Conservation (phyloP, 345 rosid species). For the Carallia pectinifolia region DNA sequence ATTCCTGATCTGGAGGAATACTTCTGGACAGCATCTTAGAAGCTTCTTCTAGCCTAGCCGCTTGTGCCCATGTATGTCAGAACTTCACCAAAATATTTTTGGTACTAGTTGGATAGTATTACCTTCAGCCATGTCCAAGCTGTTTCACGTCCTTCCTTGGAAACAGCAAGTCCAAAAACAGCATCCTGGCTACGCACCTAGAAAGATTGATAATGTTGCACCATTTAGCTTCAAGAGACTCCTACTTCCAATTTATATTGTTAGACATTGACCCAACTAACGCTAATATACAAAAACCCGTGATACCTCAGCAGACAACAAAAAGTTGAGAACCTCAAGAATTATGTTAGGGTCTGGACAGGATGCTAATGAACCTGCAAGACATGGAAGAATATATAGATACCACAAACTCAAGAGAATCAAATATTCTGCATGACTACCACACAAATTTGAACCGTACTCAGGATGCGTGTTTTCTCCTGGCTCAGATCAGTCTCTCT, state of each 20-base stretch:
- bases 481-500: constrained; percentile 95
- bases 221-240: constrained; percentile 2
- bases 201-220: constrained; percentile 3
- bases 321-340: constrained; percentile 71
- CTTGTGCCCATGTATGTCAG: too few species aligned
- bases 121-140: constrained; percentile 96
- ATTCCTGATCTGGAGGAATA: background rate
- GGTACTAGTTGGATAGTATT: constrained; percentile 1
- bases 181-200: constrained; percentile 95
- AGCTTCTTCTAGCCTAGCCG: too few species aligned
- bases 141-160: constrained; percentile 85
- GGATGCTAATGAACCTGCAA: constrained; percentile 68
- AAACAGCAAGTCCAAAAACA: constrained; percentile 63
- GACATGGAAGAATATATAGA: background rate
- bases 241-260: background rate
- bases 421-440: constrained; percentile 7
- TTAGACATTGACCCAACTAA: background rate
- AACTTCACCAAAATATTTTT: background rate
- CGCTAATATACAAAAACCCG: background rate
- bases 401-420: constrained; percentile 4
- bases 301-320: constrained; percentile 72
- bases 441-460: constrained; percentile 31
- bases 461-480: constrained; percentile 88
- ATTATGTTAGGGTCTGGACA: constrained; percentile 61
- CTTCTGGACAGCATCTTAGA: background rate